These are phyloP conservation scores for Coemansia sp. DNA, from an alignment of 192 early-diverging fungal species.

Conservation along the genomic window DNA sequence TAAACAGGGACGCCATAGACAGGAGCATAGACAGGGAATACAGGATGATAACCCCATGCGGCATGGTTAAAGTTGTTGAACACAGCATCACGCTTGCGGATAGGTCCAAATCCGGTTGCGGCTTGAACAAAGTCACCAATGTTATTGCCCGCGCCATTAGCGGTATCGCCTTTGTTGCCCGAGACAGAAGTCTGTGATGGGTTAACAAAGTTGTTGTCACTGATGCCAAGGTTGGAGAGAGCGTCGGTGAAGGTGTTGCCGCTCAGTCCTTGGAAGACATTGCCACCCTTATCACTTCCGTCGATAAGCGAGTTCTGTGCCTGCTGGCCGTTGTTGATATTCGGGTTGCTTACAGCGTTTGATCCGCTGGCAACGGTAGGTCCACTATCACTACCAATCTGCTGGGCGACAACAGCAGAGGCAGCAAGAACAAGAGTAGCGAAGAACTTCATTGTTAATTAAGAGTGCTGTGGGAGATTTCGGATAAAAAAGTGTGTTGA, in stretches of 20 bases:
- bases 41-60: constrained; percentile 9
- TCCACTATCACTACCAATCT: constrained; percentile 20
- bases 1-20: constrained; percentile 11
- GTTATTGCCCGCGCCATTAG: constrained; percentile 40
- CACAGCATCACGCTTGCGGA: constrained; percentile 26
- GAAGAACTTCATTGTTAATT: constrained; percentile 29
- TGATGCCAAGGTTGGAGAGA: constrained; percentile 22
- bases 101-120: constrained; percentile 4
- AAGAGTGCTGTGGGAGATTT: not conserved
- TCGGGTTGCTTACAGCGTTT: constrained; percentile 20
- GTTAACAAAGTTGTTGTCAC: constrained; percentile 39
- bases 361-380: constrained; percentile 17
- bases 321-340: constrained; percentile 30
- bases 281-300: constrained; percentile 15
- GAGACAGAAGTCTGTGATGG: constrained; percentile 20
- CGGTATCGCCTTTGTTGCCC: constrained; percentile 36
- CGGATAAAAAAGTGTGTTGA: not conserved
- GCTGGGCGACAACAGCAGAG: constrained; percentile 29
- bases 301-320: constrained; percentile 23
- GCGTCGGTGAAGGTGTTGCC: constrained; percentile 23
- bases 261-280: constrained; percentile 11
- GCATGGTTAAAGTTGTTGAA: constrained; percentile 25
- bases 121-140: constrained; percentile 24
- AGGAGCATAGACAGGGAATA: constrained; percentile 10
- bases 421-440: constrained; percentile 24